These are phyloP conservation scores for Pichia nakasei DNA, from an alignment of 805 yeast species.

Conservation along the genomic window DNA sequence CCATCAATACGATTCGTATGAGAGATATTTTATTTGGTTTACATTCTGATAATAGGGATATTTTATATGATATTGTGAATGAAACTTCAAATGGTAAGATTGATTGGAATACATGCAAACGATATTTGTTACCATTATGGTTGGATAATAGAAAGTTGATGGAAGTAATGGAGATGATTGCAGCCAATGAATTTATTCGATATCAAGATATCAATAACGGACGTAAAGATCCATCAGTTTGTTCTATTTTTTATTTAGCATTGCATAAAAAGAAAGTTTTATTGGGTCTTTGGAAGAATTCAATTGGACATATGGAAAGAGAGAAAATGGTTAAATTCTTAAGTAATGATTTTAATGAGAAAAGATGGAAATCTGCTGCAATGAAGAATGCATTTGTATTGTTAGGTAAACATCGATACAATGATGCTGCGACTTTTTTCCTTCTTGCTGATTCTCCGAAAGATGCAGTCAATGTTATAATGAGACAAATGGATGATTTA, in stretches of 20 bases:
- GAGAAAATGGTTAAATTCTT: conserved; percentile 73
- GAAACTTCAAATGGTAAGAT: conserved; percentile 27
- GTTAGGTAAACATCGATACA: conserved; percentile 76
- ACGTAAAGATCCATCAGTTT: conserved; percentile 58
- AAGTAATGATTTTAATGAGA: conserved; percentile 62
- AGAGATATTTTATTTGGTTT: conserved; percentile 85
- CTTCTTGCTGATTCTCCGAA: conserved; percentile 63
- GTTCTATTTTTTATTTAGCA: conserved; percentile 72
- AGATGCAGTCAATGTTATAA: conserved; percentile 71
- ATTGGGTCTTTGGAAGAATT: conserved; percentile 75
- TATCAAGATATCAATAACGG: conserved; percentile 32
- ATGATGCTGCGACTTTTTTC: conserved; percentile 87
- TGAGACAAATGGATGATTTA: conserved; percentile 57
- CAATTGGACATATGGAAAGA: conserved; percentile 69
- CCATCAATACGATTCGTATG: conserved; percentile 42
- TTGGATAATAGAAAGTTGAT: conserved; percentile 36
- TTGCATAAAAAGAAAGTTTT: conserved; percentile 68
- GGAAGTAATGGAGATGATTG: conserved; percentile 56
- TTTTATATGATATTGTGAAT: conserved; percentile 44
- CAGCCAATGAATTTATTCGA: conserved; percentile 54
- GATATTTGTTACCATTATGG: conserved; percentile 71
- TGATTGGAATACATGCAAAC: conserved; percentile 52
- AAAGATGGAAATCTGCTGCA: conserved; percentile 84
- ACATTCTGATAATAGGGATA: conserved; percentile 69
- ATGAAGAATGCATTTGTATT: conserved; percentile 86